phyloP scores from a whole-genome alignment of 2,329 filamentous ascomycete species.

The Colletotrichum sp. region DNA sequence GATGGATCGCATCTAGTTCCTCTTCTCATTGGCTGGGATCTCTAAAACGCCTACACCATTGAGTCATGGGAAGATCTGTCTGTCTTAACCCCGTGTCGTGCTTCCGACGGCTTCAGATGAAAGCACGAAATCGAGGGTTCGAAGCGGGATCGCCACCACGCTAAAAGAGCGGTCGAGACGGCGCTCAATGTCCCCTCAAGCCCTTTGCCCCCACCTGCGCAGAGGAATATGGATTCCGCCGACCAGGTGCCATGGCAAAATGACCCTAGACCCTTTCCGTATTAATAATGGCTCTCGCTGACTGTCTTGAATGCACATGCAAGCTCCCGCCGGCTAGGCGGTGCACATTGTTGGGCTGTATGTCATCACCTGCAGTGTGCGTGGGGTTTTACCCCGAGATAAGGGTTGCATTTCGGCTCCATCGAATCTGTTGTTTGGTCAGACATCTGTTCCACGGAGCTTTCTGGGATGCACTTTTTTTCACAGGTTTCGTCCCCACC shows the following conservation, averaged over 20 bases:
- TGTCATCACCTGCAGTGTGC: neutral
- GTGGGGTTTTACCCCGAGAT: neutral
- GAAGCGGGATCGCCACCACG: neutral
- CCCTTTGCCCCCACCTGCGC: neutral
- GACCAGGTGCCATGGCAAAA: neutral
- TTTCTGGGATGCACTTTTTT: neutral
- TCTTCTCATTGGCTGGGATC: neutral
- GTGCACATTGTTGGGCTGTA: neutral
- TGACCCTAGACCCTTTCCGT: neutral
- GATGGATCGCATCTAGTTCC: neutral
- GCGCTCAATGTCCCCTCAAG: neutral
- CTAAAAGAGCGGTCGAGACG: neutral
- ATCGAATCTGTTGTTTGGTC: neutral
- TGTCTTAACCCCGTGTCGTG: slow-evolving; percentile 2
- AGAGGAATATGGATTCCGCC: slow-evolving; percentile 14
- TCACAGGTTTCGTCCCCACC: neutral
- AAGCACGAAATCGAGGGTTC: neutral
- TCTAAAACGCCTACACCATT: neutral
- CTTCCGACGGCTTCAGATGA: neutral
- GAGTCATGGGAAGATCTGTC: slow-evolving; percentile 2
- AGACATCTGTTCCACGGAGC: slow-evolving; percentile 5
- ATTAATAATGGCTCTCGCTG: slow-evolving; percentile 1
- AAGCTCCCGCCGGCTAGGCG: neutral
- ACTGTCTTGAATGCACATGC: slow-evolving; percentile 1
- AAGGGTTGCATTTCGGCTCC: neutral